Evolutionary conservation across 257 asterid genomes (phyloP).

Genomic region (Solanum appendiculatum): DNA sequence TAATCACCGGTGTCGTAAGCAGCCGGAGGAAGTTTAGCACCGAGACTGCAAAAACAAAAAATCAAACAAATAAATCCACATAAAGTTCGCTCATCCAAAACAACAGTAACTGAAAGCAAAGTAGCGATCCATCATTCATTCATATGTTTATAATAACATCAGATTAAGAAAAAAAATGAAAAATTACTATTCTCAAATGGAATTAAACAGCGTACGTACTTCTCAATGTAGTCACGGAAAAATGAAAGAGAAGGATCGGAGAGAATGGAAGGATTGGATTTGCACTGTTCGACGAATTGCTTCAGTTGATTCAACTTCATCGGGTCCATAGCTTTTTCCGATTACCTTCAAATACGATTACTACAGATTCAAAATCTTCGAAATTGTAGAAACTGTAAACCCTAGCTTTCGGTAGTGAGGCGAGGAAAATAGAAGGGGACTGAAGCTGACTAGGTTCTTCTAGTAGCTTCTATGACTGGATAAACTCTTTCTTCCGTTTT

Average conservation of each 20-base stretch:
- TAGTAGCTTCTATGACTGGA: conserved; percentile 12
- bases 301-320: conserved; percentile 41
- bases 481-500: neutral
- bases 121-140: neutral
- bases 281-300: conserved; percentile 58
- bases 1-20: conserved; percentile 10
- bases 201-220: conserved; percentile 39
- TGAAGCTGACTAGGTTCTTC: conserved; percentile 7
- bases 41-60: conserved; percentile 43
- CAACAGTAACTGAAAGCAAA: neutral
- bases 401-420: neutral
- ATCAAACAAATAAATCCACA: neutral
- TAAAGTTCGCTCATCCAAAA: neutral
- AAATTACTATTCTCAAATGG: neutral
- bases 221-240: conserved; percentile 68
- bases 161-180: neutral
- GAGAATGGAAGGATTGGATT: conserved; percentile 56
- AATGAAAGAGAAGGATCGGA: conserved; percentile 70
- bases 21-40: conserved; percentile 69
- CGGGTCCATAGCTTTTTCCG: conserved; percentile 42
- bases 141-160: neutral
- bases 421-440: neutral
- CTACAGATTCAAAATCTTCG: neutral
- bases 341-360: neutral
- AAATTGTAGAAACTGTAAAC: neutral